phyloP scores from a whole-genome alignment of 805 yeast species.

The Metschnikowia anglica region DNA sequence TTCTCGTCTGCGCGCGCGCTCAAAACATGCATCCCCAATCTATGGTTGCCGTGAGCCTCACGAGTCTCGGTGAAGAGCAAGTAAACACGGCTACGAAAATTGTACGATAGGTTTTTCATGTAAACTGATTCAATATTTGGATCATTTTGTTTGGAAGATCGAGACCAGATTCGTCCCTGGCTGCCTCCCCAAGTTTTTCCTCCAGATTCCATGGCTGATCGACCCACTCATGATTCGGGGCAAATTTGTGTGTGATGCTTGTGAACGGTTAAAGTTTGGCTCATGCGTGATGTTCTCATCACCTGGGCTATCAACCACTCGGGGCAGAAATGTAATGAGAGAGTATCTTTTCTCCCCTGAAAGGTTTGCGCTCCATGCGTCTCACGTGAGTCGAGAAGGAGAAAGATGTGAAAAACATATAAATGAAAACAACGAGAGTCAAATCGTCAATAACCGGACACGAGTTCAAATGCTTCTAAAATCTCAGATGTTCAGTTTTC shows the following conservation, averaged over 20 bases:
- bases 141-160: background rate
- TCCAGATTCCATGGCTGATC: no score
- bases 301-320: background rate
- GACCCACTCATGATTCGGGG: no score
- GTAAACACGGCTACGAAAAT: background rate
- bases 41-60: conserved; percentile 1
- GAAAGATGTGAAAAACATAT: no score
- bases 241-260: no score
- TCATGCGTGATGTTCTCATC: background rate
- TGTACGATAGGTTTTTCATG: no score
- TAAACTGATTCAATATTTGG: no score
- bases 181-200: no score
- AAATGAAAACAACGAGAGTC: no score
- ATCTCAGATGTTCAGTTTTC: no score
- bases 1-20: background rate
- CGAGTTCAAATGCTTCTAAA: no score
- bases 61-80: conserved; percentile 2
- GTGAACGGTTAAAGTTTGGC: background rate
- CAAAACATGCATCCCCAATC: background rate
- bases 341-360: background rate
- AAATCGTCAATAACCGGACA: no score
- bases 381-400: background rate
- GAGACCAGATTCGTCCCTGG: no score
- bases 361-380: background rate
- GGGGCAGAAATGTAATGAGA: background rate